Evolutionary conservation across 345 rosid genomes (phyloP), one percentile per base, ranked within the genome.

Genomic region (Hypericum perforatum): DNA sequence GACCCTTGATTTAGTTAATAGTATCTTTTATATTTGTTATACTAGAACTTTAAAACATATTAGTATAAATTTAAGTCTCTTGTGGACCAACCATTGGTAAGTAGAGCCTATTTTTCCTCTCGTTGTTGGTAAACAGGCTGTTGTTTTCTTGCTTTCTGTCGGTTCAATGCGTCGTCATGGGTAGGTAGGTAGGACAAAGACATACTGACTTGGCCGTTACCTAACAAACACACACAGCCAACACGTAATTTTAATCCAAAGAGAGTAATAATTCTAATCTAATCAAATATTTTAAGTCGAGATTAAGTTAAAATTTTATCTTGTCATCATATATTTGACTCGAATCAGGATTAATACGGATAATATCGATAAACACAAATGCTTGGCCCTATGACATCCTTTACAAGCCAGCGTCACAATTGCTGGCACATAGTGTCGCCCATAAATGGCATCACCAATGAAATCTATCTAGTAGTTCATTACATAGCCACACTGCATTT

Each of bases 61-160:
- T n/a, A n/a, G n/a, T n/a, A n/a, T n/a, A n/a, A n/a, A n/a, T n/a
- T n/a, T n/a, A n/a, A n/a, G n/a, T n/a, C n/a, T n/a, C n/a, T n/a
- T n/a, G n/a, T n/a, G n/a, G n/a, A n/a, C n/a, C n/a, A n/a, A n/a
- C n/a, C n/a, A 22, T 22, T 22, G 32, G 32, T 22, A 22, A 22
- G 32, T 22, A 47, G 16, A 52, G 9, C 22, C 48, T 39, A 11
- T 11, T 49, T 55, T 8, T 4, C 32, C 32, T 22, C 32, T 22
- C 32, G 32, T 22, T 36, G 54, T 44, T 60, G 52, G 49, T 45
- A 48, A 22, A 53, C 56, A 44, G 63, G 29, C 64, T 59, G 43
- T 65, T 59, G 43, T 65, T 63, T 12, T 53, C 59, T 47, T 64
- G 57, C 39, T 62, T 54, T 51, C 53, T 59, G 68, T 64, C 63